Evolutionary conservation across 2,329 filamentous ascomycete species (phyloP).

Genomic region (Aureobasidium sp.): DNA sequence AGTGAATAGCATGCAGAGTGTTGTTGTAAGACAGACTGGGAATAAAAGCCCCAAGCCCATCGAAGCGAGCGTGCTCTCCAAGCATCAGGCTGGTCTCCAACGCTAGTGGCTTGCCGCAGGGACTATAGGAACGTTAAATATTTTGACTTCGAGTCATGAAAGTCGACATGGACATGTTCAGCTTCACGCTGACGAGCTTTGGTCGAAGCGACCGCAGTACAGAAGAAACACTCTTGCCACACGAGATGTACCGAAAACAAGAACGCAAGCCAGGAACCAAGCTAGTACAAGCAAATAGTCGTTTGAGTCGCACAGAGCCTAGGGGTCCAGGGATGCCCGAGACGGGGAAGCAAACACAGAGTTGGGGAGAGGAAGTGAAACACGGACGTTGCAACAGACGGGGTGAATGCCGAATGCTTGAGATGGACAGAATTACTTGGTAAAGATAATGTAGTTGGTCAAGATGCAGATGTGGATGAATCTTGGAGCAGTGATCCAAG

Average conservation of each 20-base stretch:
- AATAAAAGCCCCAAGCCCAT: not conserved
- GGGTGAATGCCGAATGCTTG: not conserved
- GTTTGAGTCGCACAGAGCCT: not conserved
- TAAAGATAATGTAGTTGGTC: not conserved
- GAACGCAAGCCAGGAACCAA: not conserved
- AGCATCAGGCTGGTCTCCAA: not conserved
- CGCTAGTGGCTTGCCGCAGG: conserved; percentile 11
- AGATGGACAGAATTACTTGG: not conserved
- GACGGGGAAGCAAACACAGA: conserved; percentile 3
- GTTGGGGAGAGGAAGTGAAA: not conserved
- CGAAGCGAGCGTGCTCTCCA: not conserved
- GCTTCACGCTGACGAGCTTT: not conserved
- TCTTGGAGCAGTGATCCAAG: not conserved
- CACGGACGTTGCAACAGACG: conserved; percentile 1
- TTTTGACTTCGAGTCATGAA: conserved; percentile 5
- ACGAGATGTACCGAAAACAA: not conserved
- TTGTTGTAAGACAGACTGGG: not conserved
- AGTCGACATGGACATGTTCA: not conserved
- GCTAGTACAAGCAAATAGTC: not conserved
- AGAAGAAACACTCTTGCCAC: not conserved
- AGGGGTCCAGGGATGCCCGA: conserved; percentile 1
- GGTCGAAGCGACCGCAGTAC: not conserved
- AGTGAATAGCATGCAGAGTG: not conserved
- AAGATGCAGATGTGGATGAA: not conserved
- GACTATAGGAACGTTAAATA: conserved; percentile 7